Conservation (phyloP, 2,329 filamentous ascomycete species). For the Colletotrichum musicola region DNA sequence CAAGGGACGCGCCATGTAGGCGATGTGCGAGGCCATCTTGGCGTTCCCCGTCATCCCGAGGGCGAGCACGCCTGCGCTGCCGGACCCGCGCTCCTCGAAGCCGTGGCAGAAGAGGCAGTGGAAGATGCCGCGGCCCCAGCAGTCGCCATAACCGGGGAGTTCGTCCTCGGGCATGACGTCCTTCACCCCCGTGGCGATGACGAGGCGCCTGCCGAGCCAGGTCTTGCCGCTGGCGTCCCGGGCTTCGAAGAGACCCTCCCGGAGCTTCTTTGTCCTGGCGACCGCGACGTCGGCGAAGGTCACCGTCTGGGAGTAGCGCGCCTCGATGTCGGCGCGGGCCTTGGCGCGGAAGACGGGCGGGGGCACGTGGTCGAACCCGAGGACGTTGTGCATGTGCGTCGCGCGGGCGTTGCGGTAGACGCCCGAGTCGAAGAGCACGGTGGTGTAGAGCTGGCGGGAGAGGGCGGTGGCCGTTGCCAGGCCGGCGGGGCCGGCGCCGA, state of each 20-base stretch:
- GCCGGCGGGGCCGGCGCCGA: slow-evolving; percentile 66
- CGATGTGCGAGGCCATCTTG: slow-evolving; percentile 53
- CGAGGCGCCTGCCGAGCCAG: slow-evolving; percentile 65
- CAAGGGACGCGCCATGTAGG: slow-evolving; percentile 59
- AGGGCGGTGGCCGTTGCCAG: slow-evolving; percentile 61
- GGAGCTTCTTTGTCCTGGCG: slow-evolving; percentile 45
- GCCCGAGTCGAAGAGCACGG: slow-evolving; percentile 63
- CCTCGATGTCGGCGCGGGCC: slow-evolving; percentile 48
- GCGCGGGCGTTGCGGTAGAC: slow-evolving; percentile 63
- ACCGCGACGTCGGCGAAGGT: slow-evolving; percentile 48
- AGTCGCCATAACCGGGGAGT: slow-evolving; percentile 66
- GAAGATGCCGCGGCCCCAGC: slow-evolving; percentile 67
- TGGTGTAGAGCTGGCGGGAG: slow-evolving; percentile 61
- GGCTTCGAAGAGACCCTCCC: slow-evolving; percentile 49
- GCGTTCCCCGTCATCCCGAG: slow-evolving; percentile 49
- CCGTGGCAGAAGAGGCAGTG: slow-evolving; percentile 73
- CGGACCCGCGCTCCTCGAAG: slow-evolving; percentile 65
- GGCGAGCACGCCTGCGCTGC: slow-evolving; percentile 61
- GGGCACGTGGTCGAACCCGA: slow-evolving; percentile 53
- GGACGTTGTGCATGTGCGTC: slow-evolving; percentile 62
- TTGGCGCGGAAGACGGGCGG: slow-evolving; percentile 52
- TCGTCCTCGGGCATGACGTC: slow-evolving; percentile 60
- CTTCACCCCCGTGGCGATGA: slow-evolving; percentile 65
- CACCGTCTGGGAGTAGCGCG: slow-evolving; percentile 47
- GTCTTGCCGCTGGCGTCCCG: slow-evolving; percentile 55